These are phyloP conservation scores for Diutina siamensis DNA, from an alignment of 1,139 yeast species.

Conservation along the genomic window DNA sequence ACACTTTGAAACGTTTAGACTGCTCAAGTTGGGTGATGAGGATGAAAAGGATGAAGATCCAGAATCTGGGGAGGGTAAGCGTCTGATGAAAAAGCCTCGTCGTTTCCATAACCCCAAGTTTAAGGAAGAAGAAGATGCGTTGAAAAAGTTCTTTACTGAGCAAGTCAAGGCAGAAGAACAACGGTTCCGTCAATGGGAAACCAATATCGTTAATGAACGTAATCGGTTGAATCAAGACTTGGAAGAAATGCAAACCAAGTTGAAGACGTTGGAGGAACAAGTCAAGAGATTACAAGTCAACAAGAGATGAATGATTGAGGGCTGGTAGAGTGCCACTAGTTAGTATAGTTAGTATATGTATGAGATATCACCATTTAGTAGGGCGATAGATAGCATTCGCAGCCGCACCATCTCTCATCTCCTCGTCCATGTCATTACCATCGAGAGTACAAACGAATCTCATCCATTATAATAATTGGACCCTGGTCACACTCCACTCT, in stretches of 20 bases:
- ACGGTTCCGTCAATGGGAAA: constrained; percentile 97
- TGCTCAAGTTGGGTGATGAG: constrained; percentile 57
- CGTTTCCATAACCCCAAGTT: constrained; percentile 76
- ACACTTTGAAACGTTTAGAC: constrained; percentile 85
- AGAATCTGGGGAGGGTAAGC: constrained; percentile 25
- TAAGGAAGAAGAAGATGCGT: constrained; percentile 90
- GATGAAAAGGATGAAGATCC: constrained; percentile 16
- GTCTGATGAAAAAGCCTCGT: constrained; percentile 33
- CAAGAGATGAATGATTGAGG: not conserved
- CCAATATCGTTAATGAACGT: constrained; percentile 87
- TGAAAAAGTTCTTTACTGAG: constrained; percentile 93
- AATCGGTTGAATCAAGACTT: constrained; percentile 88
- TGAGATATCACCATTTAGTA: too few species aligned
- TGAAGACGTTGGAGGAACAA: constrained; percentile 61
- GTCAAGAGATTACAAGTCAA: constrained; percentile 53
- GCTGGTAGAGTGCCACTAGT: not conserved
- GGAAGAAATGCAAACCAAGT: constrained; percentile 72
- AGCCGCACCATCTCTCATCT: not conserved
- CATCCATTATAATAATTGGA: constrained; percentile 45
- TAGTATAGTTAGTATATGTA: not conserved
- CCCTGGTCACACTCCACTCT: constrained; percentile 20
- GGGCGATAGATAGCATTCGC: too few species aligned
- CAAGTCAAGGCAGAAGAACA: constrained; percentile 96
- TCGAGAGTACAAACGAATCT: constrained; percentile 31
- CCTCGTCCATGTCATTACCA: constrained; percentile 9